Evolutionary conservation across 257 asterid genomes (phyloP).

Genomic region (Linderniella brevidens): DNA sequence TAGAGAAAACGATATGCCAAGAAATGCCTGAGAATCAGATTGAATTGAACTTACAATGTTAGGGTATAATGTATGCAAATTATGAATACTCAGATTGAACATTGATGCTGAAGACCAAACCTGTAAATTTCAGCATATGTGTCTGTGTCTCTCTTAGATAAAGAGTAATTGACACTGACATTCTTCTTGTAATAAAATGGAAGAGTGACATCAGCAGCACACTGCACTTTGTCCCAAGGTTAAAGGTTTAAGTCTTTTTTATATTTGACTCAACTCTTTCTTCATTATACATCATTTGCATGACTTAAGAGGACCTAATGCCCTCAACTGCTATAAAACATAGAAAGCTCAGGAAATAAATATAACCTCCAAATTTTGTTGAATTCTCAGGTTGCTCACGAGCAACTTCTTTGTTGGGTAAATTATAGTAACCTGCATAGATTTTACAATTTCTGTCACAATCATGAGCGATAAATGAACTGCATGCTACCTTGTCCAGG

Average conservation of each 20-base stretch:
- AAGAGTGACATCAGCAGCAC: constrained; percentile 97
- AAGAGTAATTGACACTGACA: constrained; percentile 97
- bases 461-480: constrained; percentile 8
- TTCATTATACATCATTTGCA: too few species aligned
- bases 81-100: too few species aligned
- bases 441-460: neutral
- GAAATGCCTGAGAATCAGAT: constrained; percentile 2
- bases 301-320: too few species aligned
- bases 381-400: constrained; percentile 91
- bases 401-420: constrained; percentile 93
- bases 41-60: constrained; percentile 9
- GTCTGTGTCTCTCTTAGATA: constrained; percentile 99
- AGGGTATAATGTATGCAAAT: too few species aligned
- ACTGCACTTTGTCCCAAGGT: constrained; percentile 91
- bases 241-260: constrained; percentile 46
- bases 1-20: constrained; percentile 17
- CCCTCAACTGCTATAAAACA: too few species aligned
- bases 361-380: constrained; percentile 77
- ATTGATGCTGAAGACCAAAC: constrained; percentile 25
- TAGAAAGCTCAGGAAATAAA: constrained; percentile 1
- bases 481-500: constrained; percentile 73
- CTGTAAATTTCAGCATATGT: constrained; percentile 98
- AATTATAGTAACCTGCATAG: constrained; percentile 74
- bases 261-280: too few species aligned
- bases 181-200: constrained; percentile 95